These are phyloP conservation scores for Candida sanyaensis DNA, from an alignment of 1,139 yeast species.

Conservation along the genomic window DNA sequence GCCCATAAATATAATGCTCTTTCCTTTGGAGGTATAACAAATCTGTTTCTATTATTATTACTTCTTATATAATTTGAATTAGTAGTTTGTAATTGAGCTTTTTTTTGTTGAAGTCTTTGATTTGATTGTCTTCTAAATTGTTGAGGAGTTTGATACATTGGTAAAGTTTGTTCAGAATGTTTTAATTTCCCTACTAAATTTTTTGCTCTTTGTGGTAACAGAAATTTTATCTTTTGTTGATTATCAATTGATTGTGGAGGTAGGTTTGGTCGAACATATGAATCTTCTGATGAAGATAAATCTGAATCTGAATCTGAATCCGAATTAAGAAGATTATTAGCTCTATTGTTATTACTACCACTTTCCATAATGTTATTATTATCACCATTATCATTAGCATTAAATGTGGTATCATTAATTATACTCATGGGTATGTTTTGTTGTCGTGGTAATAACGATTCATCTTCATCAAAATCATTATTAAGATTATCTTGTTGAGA, in stretches of 20 bases:
- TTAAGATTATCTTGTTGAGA: not conserved
- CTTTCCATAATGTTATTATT: not conserved
- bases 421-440: not conserved
- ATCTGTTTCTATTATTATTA: conserved; percentile 16
- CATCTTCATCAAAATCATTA: conserved; percentile 13
- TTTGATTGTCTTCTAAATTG: conserved; percentile 10
- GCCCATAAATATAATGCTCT: conserved; percentile 96
- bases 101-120: conserved; percentile 8
- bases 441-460: conserved; percentile 6
- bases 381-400: not conserved
- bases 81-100: conserved; percentile 7
- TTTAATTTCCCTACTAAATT: conserved; percentile 3
- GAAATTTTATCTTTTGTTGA: conserved; percentile 11
- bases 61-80: conserved; percentile 14
- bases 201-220: conserved; percentile 11
- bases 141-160: conserved; percentile 8
- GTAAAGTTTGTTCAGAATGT: conserved; percentile 7
- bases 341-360: not conserved
- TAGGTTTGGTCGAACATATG: conserved; percentile 14
- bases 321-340: conserved; percentile 27
- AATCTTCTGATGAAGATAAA: conserved; percentile 24
- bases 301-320: conserved; percentile 43
- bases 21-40: conserved; percentile 61
- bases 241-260: conserved; percentile 2
- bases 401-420: not conserved